phyloP scores from a whole-genome alignment of 1,139 yeast species.

The Sugiyamaella sp. region DNA sequence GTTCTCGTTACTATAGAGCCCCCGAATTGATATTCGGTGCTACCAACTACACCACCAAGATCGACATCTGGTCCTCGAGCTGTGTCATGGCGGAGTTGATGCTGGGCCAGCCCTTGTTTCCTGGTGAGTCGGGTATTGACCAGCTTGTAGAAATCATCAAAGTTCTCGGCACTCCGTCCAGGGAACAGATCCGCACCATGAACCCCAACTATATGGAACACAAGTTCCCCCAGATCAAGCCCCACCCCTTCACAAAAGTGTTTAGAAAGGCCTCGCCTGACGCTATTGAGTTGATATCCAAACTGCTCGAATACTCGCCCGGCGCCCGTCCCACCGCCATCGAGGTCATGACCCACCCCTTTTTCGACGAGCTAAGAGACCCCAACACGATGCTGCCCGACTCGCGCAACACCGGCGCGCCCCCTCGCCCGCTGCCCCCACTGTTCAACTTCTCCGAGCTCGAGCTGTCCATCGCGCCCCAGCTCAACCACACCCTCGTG shows the following conservation, averaged over 20 bases:
- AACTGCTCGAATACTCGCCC: slow-evolving; percentile 77
- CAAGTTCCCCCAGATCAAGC: slow-evolving; percentile 93
- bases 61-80: slow-evolving; percentile 97
- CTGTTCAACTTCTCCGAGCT: slow-evolving; percentile 45
- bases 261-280: slow-evolving; percentile 68
- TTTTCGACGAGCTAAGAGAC: slow-evolving; percentile 74
- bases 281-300: slow-evolving; percentile 62
- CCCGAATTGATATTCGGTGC: slow-evolving; percentile 93
- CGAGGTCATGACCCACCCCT: slow-evolving; percentile 68
- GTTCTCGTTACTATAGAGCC: slow-evolving; percentile 95
- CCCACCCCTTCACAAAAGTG: slow-evolving; percentile 84
- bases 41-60: slow-evolving; percentile 91
- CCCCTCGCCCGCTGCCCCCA: slow-evolving; percentile 45
- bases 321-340: slow-evolving; percentile 67
- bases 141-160: slow-evolving; percentile 96
- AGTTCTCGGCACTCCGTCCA: slow-evolving; percentile 91
- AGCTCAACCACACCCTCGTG: slow-evolving; percentile 43
- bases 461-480: slow-evolving; percentile 48
- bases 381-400: slow-evolving; percentile 58
- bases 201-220: slow-evolving; percentile 98
- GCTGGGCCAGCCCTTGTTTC: slow-evolving; percentile 94
- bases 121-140: slow-evolving; percentile 97
- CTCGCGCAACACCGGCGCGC: slow-evolving; percentile 44
- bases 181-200: slow-evolving; percentile 92
- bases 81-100: slow-evolving; percentile 97